Conservation (phyloP, 768 basidiomycete species). For the Megacollybia marginata region DNA sequence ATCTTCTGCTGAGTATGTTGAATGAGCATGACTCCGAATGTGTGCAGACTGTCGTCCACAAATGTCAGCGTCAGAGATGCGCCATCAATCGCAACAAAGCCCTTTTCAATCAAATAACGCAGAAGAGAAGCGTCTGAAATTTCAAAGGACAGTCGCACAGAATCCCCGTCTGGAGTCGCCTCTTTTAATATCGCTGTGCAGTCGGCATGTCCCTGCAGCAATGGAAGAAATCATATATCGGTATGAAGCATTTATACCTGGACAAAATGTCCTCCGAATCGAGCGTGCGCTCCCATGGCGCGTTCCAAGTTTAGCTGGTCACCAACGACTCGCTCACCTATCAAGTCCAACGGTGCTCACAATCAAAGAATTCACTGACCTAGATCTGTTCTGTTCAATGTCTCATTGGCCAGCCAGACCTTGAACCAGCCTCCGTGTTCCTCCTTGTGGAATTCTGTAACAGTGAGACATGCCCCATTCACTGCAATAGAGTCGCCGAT, state of each 20-base stretch:
- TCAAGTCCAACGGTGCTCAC: neutral
- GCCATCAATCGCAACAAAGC: constrained; percentile 92
- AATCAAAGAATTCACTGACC: constrained; percentile 36
- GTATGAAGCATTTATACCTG: constrained; percentile 48
- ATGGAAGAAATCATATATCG: neutral
- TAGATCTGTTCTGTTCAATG: constrained; percentile 82
- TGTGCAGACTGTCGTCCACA: constrained; percentile 54
- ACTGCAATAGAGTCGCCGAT: constrained; percentile 93
- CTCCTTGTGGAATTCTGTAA: constrained; percentile 68
- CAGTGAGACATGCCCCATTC: constrained; percentile 85
- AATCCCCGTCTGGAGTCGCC: constrained; percentile 73
- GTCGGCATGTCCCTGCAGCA: constrained; percentile 83
- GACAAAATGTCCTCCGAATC: constrained; percentile 97
- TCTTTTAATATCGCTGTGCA: constrained; percentile 71
- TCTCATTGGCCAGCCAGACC: constrained; percentile 96
- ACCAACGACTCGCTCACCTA: constrained; percentile 74
- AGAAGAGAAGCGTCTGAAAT: constrained; percentile 57
- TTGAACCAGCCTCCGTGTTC: constrained; percentile 75
- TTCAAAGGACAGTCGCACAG: constrained; percentile 77
- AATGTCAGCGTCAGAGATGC: constrained; percentile 85
- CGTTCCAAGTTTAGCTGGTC: constrained; percentile 89
- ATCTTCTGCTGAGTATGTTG: constrained; percentile 89
- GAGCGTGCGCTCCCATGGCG: constrained; percentile 84
- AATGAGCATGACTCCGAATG: constrained; percentile 92
- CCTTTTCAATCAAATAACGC: constrained; percentile 86